phyloP scores from a whole-genome alignment of 371 early-diverging fungal species.

The Apophysomyces sp. region DNA sequence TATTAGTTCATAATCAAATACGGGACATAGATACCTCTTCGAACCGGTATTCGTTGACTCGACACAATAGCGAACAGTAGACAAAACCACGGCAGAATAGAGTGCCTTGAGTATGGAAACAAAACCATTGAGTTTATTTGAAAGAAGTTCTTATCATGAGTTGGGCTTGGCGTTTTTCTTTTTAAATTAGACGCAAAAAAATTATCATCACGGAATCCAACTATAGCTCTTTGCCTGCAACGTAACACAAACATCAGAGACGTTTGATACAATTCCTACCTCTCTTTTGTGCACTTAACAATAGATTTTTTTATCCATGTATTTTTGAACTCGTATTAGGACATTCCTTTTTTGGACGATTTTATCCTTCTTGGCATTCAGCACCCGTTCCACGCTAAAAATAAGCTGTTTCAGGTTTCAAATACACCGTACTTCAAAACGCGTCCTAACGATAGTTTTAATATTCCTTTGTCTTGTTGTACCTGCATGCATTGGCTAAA shows the following conservation, averaged over 20 bases:
- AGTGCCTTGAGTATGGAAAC: background rate
- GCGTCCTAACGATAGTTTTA: no score
- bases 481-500: no score
- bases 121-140: background rate
- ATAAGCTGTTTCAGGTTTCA: no score
- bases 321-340: background rate
- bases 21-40: no score
- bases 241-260: background rate
- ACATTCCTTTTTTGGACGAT: background rate
- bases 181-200: background rate
- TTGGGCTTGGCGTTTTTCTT: background rate
- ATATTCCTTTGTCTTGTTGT: no score
- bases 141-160: background rate
- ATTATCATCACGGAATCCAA: background rate
- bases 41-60: no score
- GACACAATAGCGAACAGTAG: no score
- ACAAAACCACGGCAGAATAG: background rate
- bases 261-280: background rate
- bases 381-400: background rate
- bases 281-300: no score
- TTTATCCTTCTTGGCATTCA: background rate
- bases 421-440: no score
- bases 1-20: no score
- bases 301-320: background rate
- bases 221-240: background rate